Base-by-base conservation (phyloP, 2,329 filamentous ascomycete species). In the Apiospora sp. region DNA sequence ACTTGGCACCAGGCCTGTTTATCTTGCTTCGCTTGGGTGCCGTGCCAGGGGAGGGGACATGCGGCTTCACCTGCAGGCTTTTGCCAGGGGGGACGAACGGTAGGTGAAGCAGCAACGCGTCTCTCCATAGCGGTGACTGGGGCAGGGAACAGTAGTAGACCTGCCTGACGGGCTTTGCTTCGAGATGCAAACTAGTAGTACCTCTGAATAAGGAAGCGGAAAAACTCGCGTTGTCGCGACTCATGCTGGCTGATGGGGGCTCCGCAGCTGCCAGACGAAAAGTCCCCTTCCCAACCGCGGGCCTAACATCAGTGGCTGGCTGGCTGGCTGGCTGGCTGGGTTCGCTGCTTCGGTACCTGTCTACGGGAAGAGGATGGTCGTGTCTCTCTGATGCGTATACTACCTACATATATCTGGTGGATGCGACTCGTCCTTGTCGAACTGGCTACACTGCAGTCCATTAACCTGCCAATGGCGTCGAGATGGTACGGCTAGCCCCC, bases 141-240 rank as follows among this genome's bases (percentile, higher is more conserved):
- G 19, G 30, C 2, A 64, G 58, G 37, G 8, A 41, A 41, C 4
- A 2, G 27, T 30, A 30, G n/a, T 37, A 37, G 30, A 37, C n/a
- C 54, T 61, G 30, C 30, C 54, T n/a, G 54, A 37, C 30, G 54
- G 30, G 27, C 27, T 30, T 30, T 22, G 54, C 7, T 37, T 41
- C 34, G 19, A n/a, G 13, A 22, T 49, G n/a, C 43, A 10, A 41
- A 8, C 37, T 8, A 8, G 10, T 41, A 41, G 30, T 61, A 61
- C 58, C 12, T 41, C 30, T 37, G 30, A 13, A 61, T 37, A 41
- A 19, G 58, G 5, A 64, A 64, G 58, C 58, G 58, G 58, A 19
- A 64, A 41, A 64, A 41, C 8, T 41, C 58, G 58, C 34, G 34
- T 49, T n/a, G 10, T 64, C 58, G 34, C 58, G 58, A 64, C 58